Percentiles rank a stretch among this genome's conserved stretches.
These are phyloP conservation scores for Plantago ovata DNA, from an alignment of 257 asterid species.

Conservation along the genomic window DNA sequence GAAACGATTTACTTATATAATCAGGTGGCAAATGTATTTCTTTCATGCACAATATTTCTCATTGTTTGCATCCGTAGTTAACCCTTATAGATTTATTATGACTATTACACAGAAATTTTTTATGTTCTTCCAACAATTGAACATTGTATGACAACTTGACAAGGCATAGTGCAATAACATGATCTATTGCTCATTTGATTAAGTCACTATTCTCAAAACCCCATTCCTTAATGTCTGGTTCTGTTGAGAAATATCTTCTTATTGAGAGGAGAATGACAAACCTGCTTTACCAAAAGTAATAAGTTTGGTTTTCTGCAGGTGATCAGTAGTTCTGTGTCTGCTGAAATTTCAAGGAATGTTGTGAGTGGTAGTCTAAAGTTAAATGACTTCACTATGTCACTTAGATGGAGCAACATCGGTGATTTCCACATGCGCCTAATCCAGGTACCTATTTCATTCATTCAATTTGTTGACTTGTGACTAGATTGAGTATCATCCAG, in stretches of 20 bases:
- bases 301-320: slow-evolving; percentile 41
- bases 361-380: slow-evolving; percentile 54
- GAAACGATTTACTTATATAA: slow-evolving; percentile 10
- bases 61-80: too few species aligned
- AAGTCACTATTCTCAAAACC: too few species aligned
- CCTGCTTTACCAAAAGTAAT: not conserved
- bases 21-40: not conserved
- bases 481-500: not conserved
- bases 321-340: slow-evolving; percentile 52
- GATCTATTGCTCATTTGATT: too few species aligned
- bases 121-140: too few species aligned
- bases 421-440: slow-evolving; percentile 68
- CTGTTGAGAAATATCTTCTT: too few species aligned
- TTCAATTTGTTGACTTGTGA: not conserved
- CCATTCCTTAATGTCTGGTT: too few species aligned
- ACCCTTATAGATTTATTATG: too few species aligned
- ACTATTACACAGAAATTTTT: too few species aligned
- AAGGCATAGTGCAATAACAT: too few species aligned
- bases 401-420: slow-evolving; percentile 85
- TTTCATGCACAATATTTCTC: too few species aligned
- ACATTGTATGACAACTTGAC: too few species aligned
- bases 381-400: slow-evolving; percentile 58
- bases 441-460: slow-evolving; percentile 45
- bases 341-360: slow-evolving; percentile 53
- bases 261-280: too few species aligned